These are phyloP conservation scores for Citrus medica DNA, from an alignment of 345 rosid genomes.

Conservation along the genomic window DNA sequence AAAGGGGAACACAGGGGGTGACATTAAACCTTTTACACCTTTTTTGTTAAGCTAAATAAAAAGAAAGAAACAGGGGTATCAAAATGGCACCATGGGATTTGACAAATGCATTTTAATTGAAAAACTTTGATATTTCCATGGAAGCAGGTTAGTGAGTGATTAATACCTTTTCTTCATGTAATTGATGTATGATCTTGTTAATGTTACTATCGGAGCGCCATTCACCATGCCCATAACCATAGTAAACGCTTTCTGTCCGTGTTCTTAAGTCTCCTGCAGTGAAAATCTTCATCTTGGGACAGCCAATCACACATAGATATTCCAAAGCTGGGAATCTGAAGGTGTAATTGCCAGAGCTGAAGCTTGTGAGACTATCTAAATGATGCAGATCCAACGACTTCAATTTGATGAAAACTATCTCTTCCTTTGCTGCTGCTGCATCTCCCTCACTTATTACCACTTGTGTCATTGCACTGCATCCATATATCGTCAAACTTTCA, in stretches of 20 bases:
- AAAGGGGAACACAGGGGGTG: no score
- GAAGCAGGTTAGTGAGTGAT: no score
- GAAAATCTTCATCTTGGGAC: neutral
- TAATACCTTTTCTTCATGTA: neutral
- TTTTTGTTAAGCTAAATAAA: no score
- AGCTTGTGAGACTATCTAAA: neutral
- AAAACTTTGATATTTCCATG: no score
- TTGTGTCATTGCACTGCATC: neutral
- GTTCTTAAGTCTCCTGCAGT: neutral
- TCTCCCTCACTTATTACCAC: neutral
- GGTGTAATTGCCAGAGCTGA: neutral
- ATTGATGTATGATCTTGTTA: neutral
- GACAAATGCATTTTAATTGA: neutral
- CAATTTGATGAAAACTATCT: constrained; percentile 1
- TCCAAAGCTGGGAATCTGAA: neutral
- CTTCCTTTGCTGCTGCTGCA: neutral
- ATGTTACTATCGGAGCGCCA: neutral
- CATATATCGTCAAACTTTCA: neutral
- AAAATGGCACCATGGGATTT: neutral
- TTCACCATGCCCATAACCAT: neutral
- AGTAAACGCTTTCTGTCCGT: neutral
- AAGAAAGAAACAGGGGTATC: no score
- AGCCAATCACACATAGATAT: neutral
- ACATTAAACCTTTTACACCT: no score
- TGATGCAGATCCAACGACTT: neutral